Conservation (phyloP, 2,329 filamentous ascomycete genomes). For the Paramyrothecium roridum region DNA sequence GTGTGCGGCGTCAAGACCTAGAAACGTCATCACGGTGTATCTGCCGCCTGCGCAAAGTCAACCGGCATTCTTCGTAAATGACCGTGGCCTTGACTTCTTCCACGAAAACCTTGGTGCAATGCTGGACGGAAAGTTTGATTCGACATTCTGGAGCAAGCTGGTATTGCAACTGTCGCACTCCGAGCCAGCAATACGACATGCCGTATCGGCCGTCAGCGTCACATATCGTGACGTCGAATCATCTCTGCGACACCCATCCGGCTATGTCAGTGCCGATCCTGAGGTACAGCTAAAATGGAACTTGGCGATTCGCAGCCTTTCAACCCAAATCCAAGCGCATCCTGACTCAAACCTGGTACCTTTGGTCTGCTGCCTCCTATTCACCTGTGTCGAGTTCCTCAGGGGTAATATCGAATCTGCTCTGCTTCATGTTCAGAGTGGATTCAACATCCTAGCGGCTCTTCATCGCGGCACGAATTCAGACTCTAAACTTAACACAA, state of each 20-base stretch:
- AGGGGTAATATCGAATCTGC: constrained; percentile 2
- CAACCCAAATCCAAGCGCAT: not conserved
- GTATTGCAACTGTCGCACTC: constrained; percentile 6
- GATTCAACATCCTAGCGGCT: constrained; percentile 1
- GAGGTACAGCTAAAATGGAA: too few relatives aligned
- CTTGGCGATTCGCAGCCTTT: too few relatives aligned
- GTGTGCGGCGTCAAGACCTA: not conserved
- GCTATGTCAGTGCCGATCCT: not conserved
- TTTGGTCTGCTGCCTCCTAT: constrained; percentile 4
- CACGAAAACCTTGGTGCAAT: not conserved
- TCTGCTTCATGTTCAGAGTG: constrained; percentile 1
- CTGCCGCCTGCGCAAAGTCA: constrained; percentile 2
- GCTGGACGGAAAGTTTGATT: constrained; percentile 4
- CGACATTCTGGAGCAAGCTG: constrained; percentile 4
- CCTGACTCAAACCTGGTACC: constrained; percentile 3
- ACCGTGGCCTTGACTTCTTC: constrained; percentile 5
- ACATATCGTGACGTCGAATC: constrained; percentile 2
- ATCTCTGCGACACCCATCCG: constrained; percentile 2
- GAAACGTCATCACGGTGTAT: constrained; percentile 5
- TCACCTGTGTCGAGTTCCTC: constrained; percentile 4
- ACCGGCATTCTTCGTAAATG: constrained; percentile 1
- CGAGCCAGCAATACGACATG: constrained; percentile 4
- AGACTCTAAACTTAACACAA: too few relatives aligned
- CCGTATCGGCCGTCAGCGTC: constrained; percentile 3
- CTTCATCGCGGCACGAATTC: too few relatives aligned